Conservation (phyloP, 2,329 filamentous ascomycete species). For the Pyrenochaeta sp. region DNA sequence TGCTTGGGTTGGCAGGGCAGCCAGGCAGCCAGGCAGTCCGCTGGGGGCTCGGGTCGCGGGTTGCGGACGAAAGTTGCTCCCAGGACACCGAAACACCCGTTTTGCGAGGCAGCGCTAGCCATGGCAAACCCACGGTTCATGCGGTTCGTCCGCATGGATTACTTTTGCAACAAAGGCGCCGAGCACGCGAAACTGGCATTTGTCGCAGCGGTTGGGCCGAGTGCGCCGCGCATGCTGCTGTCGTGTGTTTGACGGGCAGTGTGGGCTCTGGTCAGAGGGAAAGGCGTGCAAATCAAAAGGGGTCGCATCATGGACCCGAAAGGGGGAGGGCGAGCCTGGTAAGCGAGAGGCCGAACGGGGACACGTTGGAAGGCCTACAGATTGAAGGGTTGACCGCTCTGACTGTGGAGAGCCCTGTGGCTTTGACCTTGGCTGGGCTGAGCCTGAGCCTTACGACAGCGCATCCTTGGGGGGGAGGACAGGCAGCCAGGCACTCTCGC, state of each 20-base stretch:
- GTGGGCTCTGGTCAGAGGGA: slow-evolving; percentile 4
- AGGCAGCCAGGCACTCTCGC: slow-evolving; percentile 31
- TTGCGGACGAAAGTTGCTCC: slow-evolving; percentile 15
- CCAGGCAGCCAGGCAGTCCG: too few species aligned
- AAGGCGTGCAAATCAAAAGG: slow-evolving; percentile 6
- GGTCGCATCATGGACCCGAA: slow-evolving; percentile 4
- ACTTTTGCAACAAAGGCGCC: slow-evolving; percentile 13
- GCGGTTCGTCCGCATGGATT: slow-evolving; percentile 25
- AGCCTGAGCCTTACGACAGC: slow-evolving; percentile 33
- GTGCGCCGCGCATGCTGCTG: slow-evolving; percentile 3
- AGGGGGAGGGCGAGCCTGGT: slow-evolving; percentile 1
- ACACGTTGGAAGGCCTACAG: slow-evolving; percentile 34
- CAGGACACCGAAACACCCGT: slow-evolving; percentile 21
- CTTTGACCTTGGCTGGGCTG: slow-evolving; percentile 17
- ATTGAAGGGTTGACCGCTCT: slow-evolving; percentile 36
- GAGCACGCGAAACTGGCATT: slow-evolving; percentile 9
- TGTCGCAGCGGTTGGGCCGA: slow-evolving; percentile 4
- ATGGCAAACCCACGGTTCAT: slow-evolving; percentile 12
- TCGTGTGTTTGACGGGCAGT: slow-evolving; percentile 8
- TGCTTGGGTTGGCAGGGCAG: slow-evolving; percentile 5
- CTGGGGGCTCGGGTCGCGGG: too few species aligned
- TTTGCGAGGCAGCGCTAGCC: slow-evolving; percentile 12
- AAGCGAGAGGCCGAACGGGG: slow-evolving; percentile 23
- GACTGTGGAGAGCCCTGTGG: slow-evolving; percentile 25
- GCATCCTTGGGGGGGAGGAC: slow-evolving; percentile 24